Conservation (phyloP, 2,329 filamentous ascomycete species). For the Bimuria novae-zelandiae region DNA sequence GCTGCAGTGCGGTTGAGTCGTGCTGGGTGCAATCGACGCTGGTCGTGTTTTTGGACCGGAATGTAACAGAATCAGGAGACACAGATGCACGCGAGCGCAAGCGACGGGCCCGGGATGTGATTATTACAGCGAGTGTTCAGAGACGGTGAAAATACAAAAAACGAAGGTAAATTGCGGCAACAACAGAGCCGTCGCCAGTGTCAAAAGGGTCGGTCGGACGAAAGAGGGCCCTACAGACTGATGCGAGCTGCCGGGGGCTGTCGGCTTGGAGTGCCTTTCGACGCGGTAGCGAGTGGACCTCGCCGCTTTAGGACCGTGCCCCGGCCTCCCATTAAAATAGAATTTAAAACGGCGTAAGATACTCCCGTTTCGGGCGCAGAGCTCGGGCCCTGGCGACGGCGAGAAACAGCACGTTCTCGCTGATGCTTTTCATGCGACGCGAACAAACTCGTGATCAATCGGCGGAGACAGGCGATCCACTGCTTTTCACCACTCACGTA, state of each 20-base stretch:
- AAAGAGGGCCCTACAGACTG: constrained; percentile 20
- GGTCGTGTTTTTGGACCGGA: constrained; percentile 22
- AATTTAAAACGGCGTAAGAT: constrained; percentile 4
- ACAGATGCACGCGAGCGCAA: constrained; percentile 19
- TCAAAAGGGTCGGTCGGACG: constrained; percentile 26
- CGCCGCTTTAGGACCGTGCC: neutral
- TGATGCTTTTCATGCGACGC: no score
- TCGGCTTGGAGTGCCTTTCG: constrained; percentile 1
- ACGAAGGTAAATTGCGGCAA: constrained; percentile 32
- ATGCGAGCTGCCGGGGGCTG: constrained; percentile 10
- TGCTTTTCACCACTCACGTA: neutral
- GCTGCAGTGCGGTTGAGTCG: constrained; percentile 12
- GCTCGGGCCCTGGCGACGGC: no score
- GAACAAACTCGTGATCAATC: no score
- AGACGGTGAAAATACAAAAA: constrained; percentile 24
- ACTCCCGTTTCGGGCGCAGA: neutral
- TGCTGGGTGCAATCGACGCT: constrained; percentile 1
- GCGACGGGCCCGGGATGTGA: constrained; percentile 11
- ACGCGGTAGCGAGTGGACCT: constrained; percentile 5
- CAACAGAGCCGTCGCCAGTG: constrained; percentile 25
- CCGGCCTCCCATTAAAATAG: constrained; percentile 4
- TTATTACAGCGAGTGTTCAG: constrained; percentile 40
- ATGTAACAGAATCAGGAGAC: constrained; percentile 25
- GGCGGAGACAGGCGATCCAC: neutral
- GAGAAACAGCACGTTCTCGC: no score